Evolutionary conservation across 805 yeast genomes (phyloP), one percentile per base, ranked within the genome.

Genomic region (Suhomyces sp.): DNA sequence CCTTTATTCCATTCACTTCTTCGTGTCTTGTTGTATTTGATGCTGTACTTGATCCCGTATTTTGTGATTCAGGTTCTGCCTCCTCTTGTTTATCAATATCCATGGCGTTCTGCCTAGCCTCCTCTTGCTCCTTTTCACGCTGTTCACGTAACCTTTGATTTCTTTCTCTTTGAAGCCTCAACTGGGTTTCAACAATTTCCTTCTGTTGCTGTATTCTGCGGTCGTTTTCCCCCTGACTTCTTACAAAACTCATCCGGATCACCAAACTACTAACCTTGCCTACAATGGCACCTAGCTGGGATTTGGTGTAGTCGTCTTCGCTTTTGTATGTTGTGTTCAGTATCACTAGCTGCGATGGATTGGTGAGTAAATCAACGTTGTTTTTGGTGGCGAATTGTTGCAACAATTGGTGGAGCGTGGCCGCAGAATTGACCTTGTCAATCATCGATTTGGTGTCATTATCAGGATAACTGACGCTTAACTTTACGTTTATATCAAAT

Each of bases 241-340:
- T 57, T 3, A 54, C 40, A 49, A 58, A 62, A 15, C 46, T 57
- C 42, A 71, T 55, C 44, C 76, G 53, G 13, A 68, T 52, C 6
- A 67, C 73, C 9, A 65, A 56, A 53, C 62, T 69, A 7, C 57
- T 51, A 2, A 53, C 55, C 46, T 55, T 59, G 6, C 36, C 73
- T 67, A 24, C 56, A 8, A 69, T 42, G 4, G 59, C 47, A 6
- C 57, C 54, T 49, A 67, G 58, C 29, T 42, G 55, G 1, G 49
- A 41, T 2, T 27, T 47, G 29, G 12, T 9, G 50, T 58, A 62
- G 9, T 55, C 52, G 0, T 27, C 52, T 5, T 51, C 51, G 5
- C 52, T 50, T 38, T 38, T 38, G 23, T 57, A 51, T 23, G 50
- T 52, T 13, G 54, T 48, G 52, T 62, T 60, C 44, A 64, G 49